Base-by-base conservation (phyloP, 208 protist genomes). In the Crithidia thermophila region DNA sequence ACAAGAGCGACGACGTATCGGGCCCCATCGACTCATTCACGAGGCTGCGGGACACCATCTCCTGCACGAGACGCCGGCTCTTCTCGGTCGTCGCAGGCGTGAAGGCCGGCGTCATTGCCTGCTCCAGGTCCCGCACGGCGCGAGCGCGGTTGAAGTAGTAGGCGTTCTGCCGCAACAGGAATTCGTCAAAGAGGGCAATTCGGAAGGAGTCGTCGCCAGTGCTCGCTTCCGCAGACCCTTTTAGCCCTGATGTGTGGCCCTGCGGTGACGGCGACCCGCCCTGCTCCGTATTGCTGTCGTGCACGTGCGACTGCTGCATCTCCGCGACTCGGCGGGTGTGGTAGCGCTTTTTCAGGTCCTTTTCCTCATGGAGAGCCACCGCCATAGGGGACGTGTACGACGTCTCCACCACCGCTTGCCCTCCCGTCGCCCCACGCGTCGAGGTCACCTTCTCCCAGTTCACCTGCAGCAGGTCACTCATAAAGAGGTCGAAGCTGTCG, bases 111-210 rank as follows among this genome's bases (percentile, higher is more conserved):
- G 77, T 90, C 25, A 86, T 58, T 23, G 64, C 18, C 28, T 79
- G 46, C 67, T 81, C 78, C 27, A 95, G 33, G 13, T 83, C 43
- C 27, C 61, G 67, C 13, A 91, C 53, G 31, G 63, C 68, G 30
- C 81, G 86, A 21, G 62, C 49, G 23, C 81, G 74, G 36, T 81
- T 82, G 11, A 74, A 57, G 40, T 85, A 72, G 69, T 93, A 77
- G 20, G 65, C 81, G 53, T 90, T 85, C 46, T 95, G 90, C 0
- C 90, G 84, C 0, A 82, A 60, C 16, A 93, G 77, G 79, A 95
- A 95, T 43, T 91, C 83, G n/a, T 90, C 80, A 69, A 94, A 91
- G 21, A 79, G 81, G 14, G 78, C 73, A 28, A 85, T 64, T 42
- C 79, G 79, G 46, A 83, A 83, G 13, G 71, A 46, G 18, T 75